Conservation (phyloP, 768 basidiomycete genomes). For the Boletus reticulatus region DNA sequence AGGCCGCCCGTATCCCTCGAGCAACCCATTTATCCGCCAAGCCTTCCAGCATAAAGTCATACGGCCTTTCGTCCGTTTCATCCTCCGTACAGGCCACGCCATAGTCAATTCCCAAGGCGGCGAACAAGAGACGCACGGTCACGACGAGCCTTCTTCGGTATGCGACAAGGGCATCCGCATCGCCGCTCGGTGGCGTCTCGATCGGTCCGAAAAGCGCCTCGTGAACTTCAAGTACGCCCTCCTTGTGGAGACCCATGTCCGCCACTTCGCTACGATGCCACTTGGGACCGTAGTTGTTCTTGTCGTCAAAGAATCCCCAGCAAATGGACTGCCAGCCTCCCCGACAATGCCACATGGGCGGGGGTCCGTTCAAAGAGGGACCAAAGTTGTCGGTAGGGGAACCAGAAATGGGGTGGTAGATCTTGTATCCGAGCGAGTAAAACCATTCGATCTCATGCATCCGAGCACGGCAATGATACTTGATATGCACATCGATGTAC, state of each 20-base stretch:
- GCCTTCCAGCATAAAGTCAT: constrained; percentile 6
- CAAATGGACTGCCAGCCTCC: constrained; percentile 13
- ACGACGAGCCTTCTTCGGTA: constrained; percentile 4
- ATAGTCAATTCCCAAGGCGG: constrained; percentile 4
- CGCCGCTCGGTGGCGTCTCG: not conserved
- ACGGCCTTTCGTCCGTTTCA: not conserved
- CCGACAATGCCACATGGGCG: not conserved
- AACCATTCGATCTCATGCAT: constrained; percentile 1
- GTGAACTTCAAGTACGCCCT: constrained; percentile 11
- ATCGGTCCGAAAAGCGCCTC: constrained; percentile 9
- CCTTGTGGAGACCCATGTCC: constrained; percentile 1
- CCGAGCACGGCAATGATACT: constrained; percentile 6
- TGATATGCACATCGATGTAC: constrained; percentile 18
- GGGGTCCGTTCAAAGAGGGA: not conserved
- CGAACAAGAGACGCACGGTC: constrained; percentile 9
- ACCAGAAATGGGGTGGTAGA: not conserved
- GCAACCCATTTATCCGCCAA: constrained; percentile 12
- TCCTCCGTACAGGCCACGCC: constrained; percentile 12
- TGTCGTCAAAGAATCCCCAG: constrained; percentile 13
- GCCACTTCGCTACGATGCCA: constrained; percentile 1
- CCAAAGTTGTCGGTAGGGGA: not conserved
- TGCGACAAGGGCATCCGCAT: not conserved
- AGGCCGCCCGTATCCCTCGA: constrained; percentile 12
- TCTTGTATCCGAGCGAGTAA: constrained; percentile 12
- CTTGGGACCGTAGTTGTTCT: not conserved